These are phyloP conservation scores for Rhizoclosmatium globosum DNA, from an alignment of 192 early-diverging fungal species.

Conservation along the genomic window DNA sequence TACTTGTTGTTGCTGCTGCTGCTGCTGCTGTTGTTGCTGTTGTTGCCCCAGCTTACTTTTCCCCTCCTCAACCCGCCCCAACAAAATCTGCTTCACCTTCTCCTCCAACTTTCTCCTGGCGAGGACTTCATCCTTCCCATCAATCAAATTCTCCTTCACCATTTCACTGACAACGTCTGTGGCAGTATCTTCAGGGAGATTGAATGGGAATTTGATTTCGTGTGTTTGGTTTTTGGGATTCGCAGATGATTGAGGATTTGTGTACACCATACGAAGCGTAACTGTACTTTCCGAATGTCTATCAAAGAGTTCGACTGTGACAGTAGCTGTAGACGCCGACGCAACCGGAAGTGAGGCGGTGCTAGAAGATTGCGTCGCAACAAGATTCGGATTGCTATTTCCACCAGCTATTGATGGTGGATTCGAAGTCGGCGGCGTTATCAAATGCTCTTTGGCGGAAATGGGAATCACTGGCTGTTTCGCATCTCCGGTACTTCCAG, in stretches of 20 bases:
- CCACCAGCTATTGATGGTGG: neutral
- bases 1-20: neutral
- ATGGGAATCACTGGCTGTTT: neutral
- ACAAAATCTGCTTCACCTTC: constrained; percentile 28
- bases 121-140: constrained; percentile 45
- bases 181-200: constrained; percentile 72
- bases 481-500: neutral
- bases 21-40: neutral
- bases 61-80: constrained; percentile 24
- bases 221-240: constrained; percentile 28
- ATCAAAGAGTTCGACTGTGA: constrained; percentile 46
- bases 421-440: neutral
- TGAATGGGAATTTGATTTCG: constrained; percentile 77
- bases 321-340: neutral
- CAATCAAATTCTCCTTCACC: constrained; percentile 54
- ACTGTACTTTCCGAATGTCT: constrained; percentile 38
- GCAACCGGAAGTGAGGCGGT: neutral
- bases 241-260: neutral
- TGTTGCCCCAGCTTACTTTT: neutral
- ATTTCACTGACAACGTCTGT: constrained; percentile 73
- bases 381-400: neutral
- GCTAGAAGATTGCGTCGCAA: neutral
- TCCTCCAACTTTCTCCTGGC: constrained; percentile 47
- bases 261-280: constrained; percentile 53
- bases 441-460: neutral